Evolutionary conservation across 495 filamentous ascomycete species (phyloP).

Genomic region (Barbatosphaeria neglecta): DNA sequence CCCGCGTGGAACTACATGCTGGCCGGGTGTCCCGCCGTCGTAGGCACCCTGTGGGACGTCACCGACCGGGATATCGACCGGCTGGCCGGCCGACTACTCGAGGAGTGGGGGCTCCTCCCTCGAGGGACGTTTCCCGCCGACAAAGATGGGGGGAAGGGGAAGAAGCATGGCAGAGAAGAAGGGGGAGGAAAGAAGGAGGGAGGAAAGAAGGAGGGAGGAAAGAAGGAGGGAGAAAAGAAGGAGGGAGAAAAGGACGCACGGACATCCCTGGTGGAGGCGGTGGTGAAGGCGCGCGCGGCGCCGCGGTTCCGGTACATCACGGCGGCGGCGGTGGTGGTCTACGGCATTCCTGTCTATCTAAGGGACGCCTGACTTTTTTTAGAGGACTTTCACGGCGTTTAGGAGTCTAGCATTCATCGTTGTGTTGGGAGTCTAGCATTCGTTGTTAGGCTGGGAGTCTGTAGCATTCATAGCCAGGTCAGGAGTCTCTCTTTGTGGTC

Average conservation of each 20-base stretch:
- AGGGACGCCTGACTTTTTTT: too few relatives aligned
- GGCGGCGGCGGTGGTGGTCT: constrained; percentile 83
- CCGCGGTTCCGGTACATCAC: constrained; percentile 86
- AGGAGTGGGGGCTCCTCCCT: constrained; percentile 70
- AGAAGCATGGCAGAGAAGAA: constrained; percentile 4
- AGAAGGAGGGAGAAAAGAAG: constrained; percentile 7
- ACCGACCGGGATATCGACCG: constrained; percentile 95
- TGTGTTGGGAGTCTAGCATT: too few relatives aligned
- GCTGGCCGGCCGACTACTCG: constrained; percentile 63
- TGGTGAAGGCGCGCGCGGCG: constrained; percentile 54
- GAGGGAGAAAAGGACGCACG: constrained; percentile 8
- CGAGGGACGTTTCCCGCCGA: constrained; percentile 20
- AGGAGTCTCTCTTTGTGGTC: too few relatives aligned
- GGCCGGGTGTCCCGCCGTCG: constrained; percentile 68
- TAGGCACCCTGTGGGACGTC: constrained; percentile 93
- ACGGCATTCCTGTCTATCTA: constrained; percentile 91
- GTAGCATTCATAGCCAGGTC: too few relatives aligned
- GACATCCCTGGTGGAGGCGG: constrained; percentile 62
- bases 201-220: constrained; percentile 14
- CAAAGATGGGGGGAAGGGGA: constrained; percentile 11
- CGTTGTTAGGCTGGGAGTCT: too few relatives aligned
- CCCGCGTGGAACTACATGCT: constrained; percentile 85
- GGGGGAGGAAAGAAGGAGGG: constrained; percentile 4
- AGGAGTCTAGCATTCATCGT: too few relatives aligned
- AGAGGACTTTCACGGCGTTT: too few relatives aligned